Percentiles rank a stretch among this genome's conserved stretches.
Conservation (phyloP, 768 basidiomycete species). For the Clavulina sp. region DNA sequence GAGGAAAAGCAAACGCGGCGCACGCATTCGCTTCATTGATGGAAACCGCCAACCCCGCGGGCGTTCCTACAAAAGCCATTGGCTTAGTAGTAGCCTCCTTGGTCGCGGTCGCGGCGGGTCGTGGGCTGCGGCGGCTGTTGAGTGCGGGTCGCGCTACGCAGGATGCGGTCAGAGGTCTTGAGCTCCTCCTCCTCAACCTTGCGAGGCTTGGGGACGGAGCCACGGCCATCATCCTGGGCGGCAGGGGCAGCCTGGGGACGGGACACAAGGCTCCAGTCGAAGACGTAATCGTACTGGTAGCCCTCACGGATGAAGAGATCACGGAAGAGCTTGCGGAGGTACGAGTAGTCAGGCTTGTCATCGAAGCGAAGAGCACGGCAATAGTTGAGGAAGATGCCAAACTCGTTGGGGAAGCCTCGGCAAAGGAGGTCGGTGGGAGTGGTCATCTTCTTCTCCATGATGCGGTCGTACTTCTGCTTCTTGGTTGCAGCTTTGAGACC, state of each 20-base stretch:
- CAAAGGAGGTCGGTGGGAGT: slow-evolving; percentile 92
- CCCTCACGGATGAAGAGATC: slow-evolving; percentile 95
- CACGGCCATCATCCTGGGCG: background rate
- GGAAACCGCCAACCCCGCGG: too few species aligned
- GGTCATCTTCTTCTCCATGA: slow-evolving; percentile 99
- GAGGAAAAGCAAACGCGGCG: too few species aligned
- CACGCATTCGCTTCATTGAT: too few species aligned
- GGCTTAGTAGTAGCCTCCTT: background rate
- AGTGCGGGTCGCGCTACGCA: background rate
- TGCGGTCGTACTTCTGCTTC: slow-evolving; percentile 99
- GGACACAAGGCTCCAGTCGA: slow-evolving; percentile 89
- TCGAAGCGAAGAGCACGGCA: slow-evolving; percentile 97
- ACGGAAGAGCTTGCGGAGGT: slow-evolving; percentile 97
- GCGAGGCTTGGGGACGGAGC: background rate
- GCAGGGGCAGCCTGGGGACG: slow-evolving; percentile 5
- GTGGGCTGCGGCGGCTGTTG: background rate
- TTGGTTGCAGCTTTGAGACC: slow-evolving; percentile 99
- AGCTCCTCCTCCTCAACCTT: slow-evolving; percentile 4
- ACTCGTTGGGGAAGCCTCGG: slow-evolving; percentile 99
- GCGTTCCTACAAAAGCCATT: too few species aligned
- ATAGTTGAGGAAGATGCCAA: slow-evolving; percentile 98
- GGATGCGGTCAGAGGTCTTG: background rate
- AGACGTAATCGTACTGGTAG: slow-evolving; percentile 98
- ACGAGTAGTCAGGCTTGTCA: slow-evolving; percentile 99
- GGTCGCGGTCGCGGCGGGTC: slow-evolving; percentile 1